Evolutionary conservation across 768 basidiomycete species (phyloP), one percentile per base, ranked within the genome.

Genomic region (Harrya chromipes): DNA sequence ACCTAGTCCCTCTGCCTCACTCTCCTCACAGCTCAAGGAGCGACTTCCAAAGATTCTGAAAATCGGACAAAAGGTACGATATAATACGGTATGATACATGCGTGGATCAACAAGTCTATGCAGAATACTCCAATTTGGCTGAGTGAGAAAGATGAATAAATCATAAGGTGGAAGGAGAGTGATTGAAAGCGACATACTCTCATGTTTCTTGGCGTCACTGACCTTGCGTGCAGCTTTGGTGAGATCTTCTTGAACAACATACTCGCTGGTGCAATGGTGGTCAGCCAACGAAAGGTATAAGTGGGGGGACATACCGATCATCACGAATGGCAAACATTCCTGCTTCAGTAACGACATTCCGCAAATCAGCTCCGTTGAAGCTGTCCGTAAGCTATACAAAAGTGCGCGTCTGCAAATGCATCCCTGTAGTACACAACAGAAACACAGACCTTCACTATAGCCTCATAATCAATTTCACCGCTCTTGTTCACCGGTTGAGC

Each of bases 271-370:
- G 21, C 16, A 21, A 20, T 20, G 34, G 12, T 16, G 47, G 35
- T 60, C 35, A 23, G 48, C 40, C 35, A 24, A 37, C 27, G 42
- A 52, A 23, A 31, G n/a, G 17, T 13, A 17, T 43, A 17, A 41
- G 4, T 27, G 35, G 41, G n/a, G 23, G 10, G 5, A 65, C 80
- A 46, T 47, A 87, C 89, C 90, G 78, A 59, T 97, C 95, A 52
- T 97, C 95, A 40, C 97, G 82, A 60, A 99, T 97, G 7, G 97
- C 97, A 63, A 97, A 98, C 93, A 99, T 95, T 39, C 95, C 95
- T 19, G 91, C 87, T 69, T 95, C 94, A 4, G 93, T 97, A 37
- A 94, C 83, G 20, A 97, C 90, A 65, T 98, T 98, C 41, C 94
- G 80, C 63, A 97, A 68, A 74, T 98, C 97, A 16, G 97, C 97